A percentile compares a stretch with the other conserved stretches of the same genome.
These are phyloP conservation scores for Xylariales sp. DNA, from an alignment of 2,329 filamentous ascomycete species.

Conservation along the genomic window DNA sequence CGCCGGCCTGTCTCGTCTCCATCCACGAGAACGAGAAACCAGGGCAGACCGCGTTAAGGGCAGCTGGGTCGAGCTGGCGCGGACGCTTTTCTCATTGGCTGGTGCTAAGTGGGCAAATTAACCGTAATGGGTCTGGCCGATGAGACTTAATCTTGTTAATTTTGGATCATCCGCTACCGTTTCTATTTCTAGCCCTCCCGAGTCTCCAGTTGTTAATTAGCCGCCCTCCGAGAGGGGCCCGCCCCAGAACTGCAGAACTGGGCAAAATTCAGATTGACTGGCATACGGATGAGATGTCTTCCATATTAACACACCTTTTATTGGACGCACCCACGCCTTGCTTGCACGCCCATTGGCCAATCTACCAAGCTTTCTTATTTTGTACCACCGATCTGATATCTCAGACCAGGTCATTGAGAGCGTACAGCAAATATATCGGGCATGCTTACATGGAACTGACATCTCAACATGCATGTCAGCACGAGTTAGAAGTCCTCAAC, in stretches of 20 bases:
- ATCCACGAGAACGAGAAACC: neutral
- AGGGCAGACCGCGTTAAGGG: neutral
- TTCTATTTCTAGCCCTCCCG: slow-evolving; percentile 10
- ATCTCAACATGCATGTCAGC: slow-evolving; percentile 5
- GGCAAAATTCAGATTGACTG: slow-evolving; percentile 4
- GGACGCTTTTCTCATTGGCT: neutral
- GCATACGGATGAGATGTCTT: slow-evolving; percentile 1
- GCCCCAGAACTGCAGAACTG: neutral
- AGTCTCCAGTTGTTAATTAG: neutral
- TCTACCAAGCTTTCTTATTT: slow-evolving; percentile 5
- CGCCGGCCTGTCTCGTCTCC: neutral
- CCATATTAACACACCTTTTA: slow-evolving; percentile 3
- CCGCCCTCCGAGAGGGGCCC: no score
- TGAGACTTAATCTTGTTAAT: slow-evolving; percentile 1
- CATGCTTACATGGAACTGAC: neutral
- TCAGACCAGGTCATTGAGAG: neutral
- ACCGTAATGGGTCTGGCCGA: neutral
- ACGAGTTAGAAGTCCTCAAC: neutral
- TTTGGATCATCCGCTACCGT: slow-evolving; percentile 8
- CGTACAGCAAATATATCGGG: neutral
- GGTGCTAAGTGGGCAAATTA: slow-evolving; percentile 4
- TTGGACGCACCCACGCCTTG: neutral
- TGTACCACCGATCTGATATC: slow-evolving; percentile 3
- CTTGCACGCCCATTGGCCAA: slow-evolving; percentile 1
- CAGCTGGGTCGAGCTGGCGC: neutral